Conservation (phyloP, 2,329 filamentous ascomycete species). For the Exophiala mesophila region DNA sequence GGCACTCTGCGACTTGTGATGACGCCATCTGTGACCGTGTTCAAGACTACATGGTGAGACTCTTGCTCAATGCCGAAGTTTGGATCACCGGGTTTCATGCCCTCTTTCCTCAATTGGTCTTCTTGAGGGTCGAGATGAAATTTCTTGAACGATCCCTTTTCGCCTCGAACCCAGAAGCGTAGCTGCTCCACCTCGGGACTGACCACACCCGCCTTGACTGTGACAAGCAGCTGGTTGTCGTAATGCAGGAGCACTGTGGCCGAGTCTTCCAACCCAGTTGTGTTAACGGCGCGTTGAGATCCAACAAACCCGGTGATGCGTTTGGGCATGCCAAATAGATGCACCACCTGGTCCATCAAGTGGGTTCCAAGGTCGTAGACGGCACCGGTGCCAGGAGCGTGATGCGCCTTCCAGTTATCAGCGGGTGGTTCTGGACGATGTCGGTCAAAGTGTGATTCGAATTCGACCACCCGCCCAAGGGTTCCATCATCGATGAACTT, state of each 20-base stretch:
- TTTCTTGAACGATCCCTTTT: slow-evolving; percentile 71
- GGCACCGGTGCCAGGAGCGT: slow-evolving; percentile 60
- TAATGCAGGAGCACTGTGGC: slow-evolving; percentile 65
- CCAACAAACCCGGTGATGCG: slow-evolving; percentile 63
- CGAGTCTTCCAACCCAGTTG: slow-evolving; percentile 43
- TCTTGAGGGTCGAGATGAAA: slow-evolving; percentile 68
- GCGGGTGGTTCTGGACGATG: slow-evolving; percentile 56
- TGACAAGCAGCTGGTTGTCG: slow-evolving; percentile 51
- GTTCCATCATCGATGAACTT: slow-evolving; percentile 56
- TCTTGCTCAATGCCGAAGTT: slow-evolving; percentile 62
- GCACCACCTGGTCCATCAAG: slow-evolving; percentile 68
- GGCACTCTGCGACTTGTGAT: slow-evolving; percentile 47
- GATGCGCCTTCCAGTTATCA: slow-evolving; percentile 63
- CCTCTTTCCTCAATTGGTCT: slow-evolving; percentile 60
- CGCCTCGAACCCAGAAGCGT: slow-evolving; percentile 71
- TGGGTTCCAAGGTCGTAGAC: slow-evolving; percentile 74
- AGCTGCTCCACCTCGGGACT: slow-evolving; percentile 65
- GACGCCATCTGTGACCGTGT: slow-evolving; percentile 51
- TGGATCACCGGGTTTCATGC: slow-evolving; percentile 56
- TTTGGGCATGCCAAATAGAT: slow-evolving; percentile 64
- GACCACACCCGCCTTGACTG: slow-evolving; percentile 64
- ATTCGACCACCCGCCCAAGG: slow-evolving; percentile 70
- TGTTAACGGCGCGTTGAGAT: slow-evolving; percentile 60
- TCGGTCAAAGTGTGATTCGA: slow-evolving; percentile 75
- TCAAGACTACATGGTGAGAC: slow-evolving; percentile 55